phyloP scores from a whole-genome alignment of 2,329 filamentous ascomycete genomes.

The Pleoardoris graminearum region DNA sequence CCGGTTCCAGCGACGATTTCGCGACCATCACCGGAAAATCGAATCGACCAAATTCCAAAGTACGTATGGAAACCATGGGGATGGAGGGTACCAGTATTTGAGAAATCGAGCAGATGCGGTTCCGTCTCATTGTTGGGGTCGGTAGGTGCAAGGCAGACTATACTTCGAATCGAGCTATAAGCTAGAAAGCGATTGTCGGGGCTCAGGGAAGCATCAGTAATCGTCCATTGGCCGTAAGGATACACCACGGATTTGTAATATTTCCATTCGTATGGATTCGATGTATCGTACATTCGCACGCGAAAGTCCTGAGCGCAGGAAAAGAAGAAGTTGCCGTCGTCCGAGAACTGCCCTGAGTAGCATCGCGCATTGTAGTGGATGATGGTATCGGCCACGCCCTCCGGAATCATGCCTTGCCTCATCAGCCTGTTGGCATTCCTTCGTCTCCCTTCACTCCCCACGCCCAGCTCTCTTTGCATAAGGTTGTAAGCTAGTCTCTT shows the following conservation, averaged over 20 bases:
- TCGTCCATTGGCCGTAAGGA: constrained; percentile 89
- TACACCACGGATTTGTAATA: constrained; percentile 91
- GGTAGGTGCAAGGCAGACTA: constrained; percentile 84
- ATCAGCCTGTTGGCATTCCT: constrained; percentile 69
- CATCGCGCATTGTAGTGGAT: constrained; percentile 85
- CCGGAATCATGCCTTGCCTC: constrained; percentile 76
- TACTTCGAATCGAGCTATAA: constrained; percentile 84
- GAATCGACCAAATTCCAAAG: constrained; percentile 76
- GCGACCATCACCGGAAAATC: constrained; percentile 88
- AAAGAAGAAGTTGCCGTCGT: constrained; percentile 97
- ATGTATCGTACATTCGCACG: constrained; percentile 96
- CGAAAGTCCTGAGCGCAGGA: constrained; percentile 89
- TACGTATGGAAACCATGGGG: constrained; percentile 45
- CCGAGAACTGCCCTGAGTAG: constrained; percentile 94
- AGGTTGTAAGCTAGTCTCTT: constrained; percentile 67
- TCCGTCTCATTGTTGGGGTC: constrained; percentile 81
- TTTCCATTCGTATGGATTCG: constrained; percentile 91
- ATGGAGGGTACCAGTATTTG: constrained; percentile 50
- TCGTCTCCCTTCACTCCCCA: constrained; percentile 61
- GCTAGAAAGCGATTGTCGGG: constrained; percentile 91
- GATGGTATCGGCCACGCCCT: constrained; percentile 77
- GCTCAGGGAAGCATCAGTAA: constrained; percentile 89
- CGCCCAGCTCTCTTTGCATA: constrained; percentile 78
- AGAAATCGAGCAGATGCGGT: constrained; percentile 77
- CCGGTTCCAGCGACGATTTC: constrained; percentile 90